These are phyloP conservation scores for Trichoderma aggressivum DNA, from an alignment of 2,329 filamentous ascomycete species.

Conservation along the genomic window DNA sequence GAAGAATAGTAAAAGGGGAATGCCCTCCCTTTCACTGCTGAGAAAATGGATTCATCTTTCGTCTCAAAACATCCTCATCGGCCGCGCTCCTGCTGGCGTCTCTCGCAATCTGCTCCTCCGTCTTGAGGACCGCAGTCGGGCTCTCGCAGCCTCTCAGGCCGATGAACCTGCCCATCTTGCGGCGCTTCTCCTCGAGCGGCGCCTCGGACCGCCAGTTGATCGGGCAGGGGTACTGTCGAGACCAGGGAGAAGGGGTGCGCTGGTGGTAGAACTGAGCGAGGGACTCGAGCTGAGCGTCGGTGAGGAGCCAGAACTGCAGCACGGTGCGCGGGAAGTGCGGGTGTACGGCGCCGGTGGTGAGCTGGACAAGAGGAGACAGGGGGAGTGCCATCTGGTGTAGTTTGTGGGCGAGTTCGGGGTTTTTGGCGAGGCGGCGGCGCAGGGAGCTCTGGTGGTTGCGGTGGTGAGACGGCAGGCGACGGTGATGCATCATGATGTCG, in stretches of 20 bases:
- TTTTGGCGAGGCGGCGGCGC: conserved; percentile 37
- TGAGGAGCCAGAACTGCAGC: conserved; percentile 71
- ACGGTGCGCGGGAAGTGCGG: conserved; percentile 63
- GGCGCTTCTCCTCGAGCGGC: conserved; percentile 63
- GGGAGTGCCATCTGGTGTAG: conserved; percentile 62
- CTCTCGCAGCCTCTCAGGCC: conserved; percentile 58
- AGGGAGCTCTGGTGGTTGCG: conserved; percentile 26
- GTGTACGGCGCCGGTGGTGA: conserved; percentile 60
- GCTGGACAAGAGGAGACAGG: conserved; percentile 64
- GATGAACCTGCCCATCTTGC: conserved; percentile 71
- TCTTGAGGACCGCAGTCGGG: conserved; percentile 35
- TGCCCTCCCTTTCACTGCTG: neutral
- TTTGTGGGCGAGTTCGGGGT: conserved; percentile 57
- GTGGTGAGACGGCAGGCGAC: conserved; percentile 33
- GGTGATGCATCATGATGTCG: conserved; percentile 32
- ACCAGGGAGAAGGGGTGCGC: conserved; percentile 53
- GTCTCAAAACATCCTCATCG: conserved; percentile 47
- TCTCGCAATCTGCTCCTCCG: conserved; percentile 47
- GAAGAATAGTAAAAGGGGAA: neutral
- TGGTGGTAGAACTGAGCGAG: conserved; percentile 74
- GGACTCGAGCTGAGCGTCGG: conserved; percentile 64
- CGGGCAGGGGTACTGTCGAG: conserved; percentile 62
- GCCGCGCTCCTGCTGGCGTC: conserved; percentile 38
- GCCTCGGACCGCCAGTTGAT: conserved; percentile 58
- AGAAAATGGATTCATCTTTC: conserved; percentile 40